Base-by-base conservation (phyloP, 176 grass and related monocot genomes). In the Oryza officinalis region DNA sequence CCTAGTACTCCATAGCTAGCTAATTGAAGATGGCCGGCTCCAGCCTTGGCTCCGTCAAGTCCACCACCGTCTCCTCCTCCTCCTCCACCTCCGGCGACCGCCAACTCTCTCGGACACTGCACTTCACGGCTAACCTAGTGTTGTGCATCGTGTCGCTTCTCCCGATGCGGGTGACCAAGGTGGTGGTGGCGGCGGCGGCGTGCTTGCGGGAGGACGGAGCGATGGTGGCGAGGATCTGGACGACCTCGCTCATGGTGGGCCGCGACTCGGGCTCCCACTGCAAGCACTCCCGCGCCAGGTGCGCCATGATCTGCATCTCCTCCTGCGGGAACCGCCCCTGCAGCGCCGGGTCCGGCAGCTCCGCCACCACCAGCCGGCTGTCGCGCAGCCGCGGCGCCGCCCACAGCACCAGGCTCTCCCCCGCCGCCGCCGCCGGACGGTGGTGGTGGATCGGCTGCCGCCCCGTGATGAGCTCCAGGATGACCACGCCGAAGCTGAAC, bases 301-400 rank as follows among this genome's bases (percentile, higher is more conserved):
- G 96, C 35, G 92, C 90, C 91, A 99, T 92, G 83, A 99, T 94
- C 81, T 94, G 96, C 86, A 99, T 99, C 85, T 99, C 93, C 89
- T 99, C 96, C 67, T 86, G 69, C 63, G 91, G 65, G 88, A 99
- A 99, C 28, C 80, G 71, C 69, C 89, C 86, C 67, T 89, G 86
- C 27, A 96, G 83, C 41, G 88, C 40, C 26, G 87, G 87, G 86
- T 99, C 96, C 2, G 96, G 93, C 81, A 99, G 81, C 87, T 99
- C 96, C 49, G 91, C 69, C 75, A 90, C 82, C 84, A 99, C 93
- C 81, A 95, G 78, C 63, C 86, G 75, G 76, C 89, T 92, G 70
- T 96, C 91, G 4, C 80, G 85, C 26, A 99, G 85, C 40, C 96
- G 85, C 63, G 87, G 73, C 63, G 87, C 92, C 74, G 96, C 96